Percentiles rank a stretch among this genome's conserved stretches.
Conservation (phyloP, 1,284 basidiomycete genomes). For the Pterulicium gracile region DNA sequence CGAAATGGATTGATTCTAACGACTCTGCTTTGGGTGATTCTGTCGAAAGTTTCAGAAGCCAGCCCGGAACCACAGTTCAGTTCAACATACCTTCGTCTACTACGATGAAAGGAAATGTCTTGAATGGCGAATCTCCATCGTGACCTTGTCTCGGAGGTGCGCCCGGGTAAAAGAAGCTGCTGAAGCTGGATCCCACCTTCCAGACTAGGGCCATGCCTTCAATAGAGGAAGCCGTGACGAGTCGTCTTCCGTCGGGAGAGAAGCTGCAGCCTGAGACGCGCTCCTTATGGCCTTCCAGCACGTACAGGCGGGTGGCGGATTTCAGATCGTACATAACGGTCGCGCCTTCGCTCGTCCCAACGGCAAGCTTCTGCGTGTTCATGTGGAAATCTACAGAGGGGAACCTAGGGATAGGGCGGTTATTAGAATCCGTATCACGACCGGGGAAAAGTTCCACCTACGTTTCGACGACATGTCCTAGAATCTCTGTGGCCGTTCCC, state of each 20-base stretch:
- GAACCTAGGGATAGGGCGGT: slow-evolving; percentile 42
- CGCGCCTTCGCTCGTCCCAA: slow-evolving; percentile 90
- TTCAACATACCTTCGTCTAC: slow-evolving; percentile 43
- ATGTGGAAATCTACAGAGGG: slow-evolving; percentile 89
- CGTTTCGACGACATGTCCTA: slow-evolving; percentile 85
- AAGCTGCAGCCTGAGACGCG: slow-evolving; percentile 77
- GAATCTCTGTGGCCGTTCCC: slow-evolving; percentile 88
- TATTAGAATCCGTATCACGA: no score
- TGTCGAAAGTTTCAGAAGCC: slow-evolving; percentile 25
- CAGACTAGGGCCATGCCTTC: slow-evolving; percentile 78
- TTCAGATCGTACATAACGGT: slow-evolving; percentile 97
- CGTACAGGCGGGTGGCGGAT: slow-evolving; percentile 89
- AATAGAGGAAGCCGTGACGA: slow-evolving; percentile 81
- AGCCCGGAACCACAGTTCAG: background rate
- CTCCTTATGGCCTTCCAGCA: slow-evolving; percentile 85
- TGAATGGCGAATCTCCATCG: slow-evolving; percentile 73
- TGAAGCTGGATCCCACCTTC: slow-evolving; percentile 83
- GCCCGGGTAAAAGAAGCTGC: slow-evolving; percentile 85
- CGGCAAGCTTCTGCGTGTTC: slow-evolving; percentile 77
- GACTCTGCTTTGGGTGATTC: slow-evolving; percentile 63
- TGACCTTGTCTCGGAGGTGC: slow-evolving; percentile 86
- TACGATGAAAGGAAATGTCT: slow-evolving; percentile 69
- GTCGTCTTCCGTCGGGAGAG: slow-evolving; percentile 83
- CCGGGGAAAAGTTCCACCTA: no score
- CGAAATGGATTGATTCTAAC: slow-evolving; percentile 66